Evolutionary conservation across 2,329 filamentous ascomycete genomes (phyloP).

Genomic region (Trichoderma afroharzianum): DNA sequence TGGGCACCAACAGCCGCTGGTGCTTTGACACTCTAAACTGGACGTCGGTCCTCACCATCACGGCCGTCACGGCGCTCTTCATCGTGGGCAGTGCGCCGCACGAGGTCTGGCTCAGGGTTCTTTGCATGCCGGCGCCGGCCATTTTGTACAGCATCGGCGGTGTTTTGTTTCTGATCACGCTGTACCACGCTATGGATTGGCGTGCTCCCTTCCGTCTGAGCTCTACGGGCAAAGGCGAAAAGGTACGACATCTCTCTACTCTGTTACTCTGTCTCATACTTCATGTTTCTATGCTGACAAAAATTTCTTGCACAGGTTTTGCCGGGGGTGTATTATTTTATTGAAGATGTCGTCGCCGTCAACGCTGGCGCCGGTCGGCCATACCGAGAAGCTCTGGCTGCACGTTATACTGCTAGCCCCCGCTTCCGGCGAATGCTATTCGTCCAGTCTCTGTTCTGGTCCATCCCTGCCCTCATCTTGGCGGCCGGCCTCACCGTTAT

Average conservation of each 20-base stretch:
- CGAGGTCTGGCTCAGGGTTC: constrained; percentile 45
- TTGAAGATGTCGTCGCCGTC: constrained; percentile 65
- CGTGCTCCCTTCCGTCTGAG: constrained; percentile 60
- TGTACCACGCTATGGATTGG: constrained; percentile 36
- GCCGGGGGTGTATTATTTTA: constrained; percentile 60
- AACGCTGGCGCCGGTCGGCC: constrained; percentile 56
- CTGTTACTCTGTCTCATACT: background rate
- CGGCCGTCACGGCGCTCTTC: constrained; percentile 47
- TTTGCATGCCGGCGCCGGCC: constrained; percentile 50
- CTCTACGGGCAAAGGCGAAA: constrained; percentile 55
- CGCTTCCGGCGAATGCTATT: constrained; percentile 41
- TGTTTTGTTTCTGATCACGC: constrained; percentile 37
- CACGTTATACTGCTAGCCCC: constrained; percentile 40
- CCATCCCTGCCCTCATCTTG: constrained; percentile 36
- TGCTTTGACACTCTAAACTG: constrained; percentile 48
- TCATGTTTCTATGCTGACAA: too few relatives aligned
- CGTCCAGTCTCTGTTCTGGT: constrained; percentile 41
- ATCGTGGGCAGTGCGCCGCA: constrained; percentile 50
- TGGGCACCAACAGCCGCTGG: constrained; percentile 46
- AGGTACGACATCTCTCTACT: constrained; percentile 24
- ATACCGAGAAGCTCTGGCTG: constrained; percentile 40
- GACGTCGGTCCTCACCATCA: constrained; percentile 45
- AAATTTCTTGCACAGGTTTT: constrained; percentile 46
- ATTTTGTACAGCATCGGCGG: constrained; percentile 48
- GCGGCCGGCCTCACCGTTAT: constrained; percentile 36